These are phyloP conservation scores for Apostasia shenzhenica DNA, from an alignment of 106 monocot genomes.

Conservation along the genomic window DNA sequence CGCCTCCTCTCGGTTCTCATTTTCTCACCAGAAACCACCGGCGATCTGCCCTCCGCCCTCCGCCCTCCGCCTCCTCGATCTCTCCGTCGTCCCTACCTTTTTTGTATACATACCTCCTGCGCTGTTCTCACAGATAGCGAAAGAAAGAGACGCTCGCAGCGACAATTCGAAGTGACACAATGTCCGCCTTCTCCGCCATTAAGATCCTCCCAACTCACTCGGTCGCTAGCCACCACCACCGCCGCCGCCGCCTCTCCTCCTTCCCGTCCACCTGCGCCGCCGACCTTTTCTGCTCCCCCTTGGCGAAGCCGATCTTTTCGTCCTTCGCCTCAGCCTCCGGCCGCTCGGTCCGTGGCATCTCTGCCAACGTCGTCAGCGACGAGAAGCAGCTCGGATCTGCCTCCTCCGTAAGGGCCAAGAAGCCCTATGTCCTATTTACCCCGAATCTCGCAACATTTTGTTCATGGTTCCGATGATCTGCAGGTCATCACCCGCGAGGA, in stretches of 20 bases:
- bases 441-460: background rate
- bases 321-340: background rate
- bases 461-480: background rate
- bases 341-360: slow-evolving; percentile 25
- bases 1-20: too few relatives aligned
- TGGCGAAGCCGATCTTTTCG: background rate
- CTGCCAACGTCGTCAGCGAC: slow-evolving; percentile 38
- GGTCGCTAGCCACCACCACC: background rate
- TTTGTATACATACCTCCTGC: too few relatives aligned
- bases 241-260: background rate
- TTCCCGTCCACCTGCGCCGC: background rate
- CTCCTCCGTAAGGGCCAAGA: background rate
- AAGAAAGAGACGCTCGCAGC: background rate
- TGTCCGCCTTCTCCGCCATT: slow-evolving; percentile 40
- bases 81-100: too few relatives aligned
- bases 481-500: slow-evolving; percentile 62
- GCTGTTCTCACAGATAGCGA: background rate
- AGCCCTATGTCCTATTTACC: background rate
- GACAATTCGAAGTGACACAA: slow-evolving; percentile 2
- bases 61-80: too few relatives aligned
- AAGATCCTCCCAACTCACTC: slow-evolving; percentile 9
- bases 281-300: background rate
- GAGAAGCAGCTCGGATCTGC: slow-evolving; percentile 5
- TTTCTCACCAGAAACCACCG: too few relatives aligned
- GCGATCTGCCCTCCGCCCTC: too few relatives aligned